Evolutionary conservation across 2,329 filamentous ascomycete species (phyloP).

Genomic region (Xylaria sp.): DNA sequence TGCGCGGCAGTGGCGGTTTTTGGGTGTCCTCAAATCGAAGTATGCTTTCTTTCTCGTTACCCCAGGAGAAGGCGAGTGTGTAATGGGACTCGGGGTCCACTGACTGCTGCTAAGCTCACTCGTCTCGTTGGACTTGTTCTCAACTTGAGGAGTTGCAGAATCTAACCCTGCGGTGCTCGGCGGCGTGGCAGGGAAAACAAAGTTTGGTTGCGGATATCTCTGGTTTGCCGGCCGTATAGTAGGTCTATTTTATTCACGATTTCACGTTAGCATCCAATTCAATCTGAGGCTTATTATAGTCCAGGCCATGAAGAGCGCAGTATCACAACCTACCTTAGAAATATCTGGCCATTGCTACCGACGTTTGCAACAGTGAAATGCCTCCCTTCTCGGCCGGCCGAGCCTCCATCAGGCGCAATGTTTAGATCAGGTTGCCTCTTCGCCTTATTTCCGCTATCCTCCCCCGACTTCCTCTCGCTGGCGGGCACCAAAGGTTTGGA

Average conservation of each 20-base stretch:
- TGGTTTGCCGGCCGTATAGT: conserved; percentile 64
- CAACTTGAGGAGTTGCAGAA: conserved; percentile 34
- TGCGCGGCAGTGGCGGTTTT: conserved; percentile 59
- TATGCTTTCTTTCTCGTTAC: conserved; percentile 39
- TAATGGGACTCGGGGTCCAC: conserved; percentile 47
- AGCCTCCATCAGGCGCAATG: conserved; percentile 61
- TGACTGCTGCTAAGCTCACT: conserved; percentile 41
- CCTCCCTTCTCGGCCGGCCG: conserved; percentile 65
- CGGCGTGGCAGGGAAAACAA: conserved; percentile 63
- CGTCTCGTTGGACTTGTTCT: conserved; percentile 35
- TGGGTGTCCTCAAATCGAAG: conserved; percentile 29
- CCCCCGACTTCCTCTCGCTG: conserved; percentile 29
- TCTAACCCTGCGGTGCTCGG: conserved; percentile 62
- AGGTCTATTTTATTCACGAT: conserved; percentile 47
- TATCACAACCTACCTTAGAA: conserved; percentile 68
- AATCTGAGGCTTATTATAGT: background rate
- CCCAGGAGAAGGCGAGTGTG: conserved; percentile 34
- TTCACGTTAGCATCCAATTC: conserved; percentile 23
- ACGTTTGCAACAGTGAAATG: conserved; percentile 83
- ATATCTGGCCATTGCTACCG: conserved; percentile 81
- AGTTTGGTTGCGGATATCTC: conserved; percentile 62
- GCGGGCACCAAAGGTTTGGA: conserved; percentile 35
- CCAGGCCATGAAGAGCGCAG: background rate
- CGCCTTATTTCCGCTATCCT: conserved; percentile 38
- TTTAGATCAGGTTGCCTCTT: conserved; percentile 61